A percentile compares a stretch with the other conserved stretches of the same genome.
Conservation (phyloP, 2,329 filamentous ascomycete species). For the Microdochium paspali region DNA sequence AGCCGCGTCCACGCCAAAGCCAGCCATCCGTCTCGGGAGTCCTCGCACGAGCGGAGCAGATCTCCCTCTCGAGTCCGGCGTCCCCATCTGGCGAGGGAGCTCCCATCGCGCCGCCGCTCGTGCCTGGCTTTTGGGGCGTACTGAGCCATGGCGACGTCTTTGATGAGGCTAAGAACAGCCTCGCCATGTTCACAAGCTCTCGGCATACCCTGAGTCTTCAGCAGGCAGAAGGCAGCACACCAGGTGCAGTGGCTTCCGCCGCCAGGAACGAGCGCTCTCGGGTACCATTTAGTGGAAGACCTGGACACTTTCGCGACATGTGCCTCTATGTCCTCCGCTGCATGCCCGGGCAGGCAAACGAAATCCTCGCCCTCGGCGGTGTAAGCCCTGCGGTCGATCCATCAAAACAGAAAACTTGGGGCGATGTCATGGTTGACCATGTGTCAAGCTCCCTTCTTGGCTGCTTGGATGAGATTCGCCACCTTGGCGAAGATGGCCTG, state of each 20-base stretch:
- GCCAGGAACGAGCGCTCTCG: not conserved
- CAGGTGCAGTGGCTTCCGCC: not conserved
- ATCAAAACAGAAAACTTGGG: not conserved
- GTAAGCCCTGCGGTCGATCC: not conserved
- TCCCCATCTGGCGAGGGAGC: not conserved
- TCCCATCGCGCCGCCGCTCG: not conserved
- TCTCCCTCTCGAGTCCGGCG: not conserved
- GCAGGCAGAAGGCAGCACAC: not conserved
- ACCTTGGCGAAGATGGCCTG: not conserved
- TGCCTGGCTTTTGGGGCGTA: conserved; percentile 5
- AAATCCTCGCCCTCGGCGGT: not conserved
- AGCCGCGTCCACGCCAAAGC: not conserved
- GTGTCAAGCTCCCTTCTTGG: not conserved
- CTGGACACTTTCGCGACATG: not conserved
- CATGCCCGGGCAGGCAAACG: conserved; percentile 1
- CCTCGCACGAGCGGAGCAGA: not conserved
- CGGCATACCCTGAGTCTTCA: not conserved
- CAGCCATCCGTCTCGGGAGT: no score
- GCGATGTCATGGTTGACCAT: conserved; percentile 1
- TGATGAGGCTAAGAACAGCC: conserved; percentile 20
- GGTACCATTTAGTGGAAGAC: not conserved
- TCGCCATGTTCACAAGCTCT: conserved; percentile 9
- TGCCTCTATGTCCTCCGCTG: not conserved
- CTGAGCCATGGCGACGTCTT: conserved; percentile 22
- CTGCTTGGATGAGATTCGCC: not conserved